Base-by-base conservation (phyloP, 257 asterid genomes). In the Ocimum tenuiflorum region DNA sequence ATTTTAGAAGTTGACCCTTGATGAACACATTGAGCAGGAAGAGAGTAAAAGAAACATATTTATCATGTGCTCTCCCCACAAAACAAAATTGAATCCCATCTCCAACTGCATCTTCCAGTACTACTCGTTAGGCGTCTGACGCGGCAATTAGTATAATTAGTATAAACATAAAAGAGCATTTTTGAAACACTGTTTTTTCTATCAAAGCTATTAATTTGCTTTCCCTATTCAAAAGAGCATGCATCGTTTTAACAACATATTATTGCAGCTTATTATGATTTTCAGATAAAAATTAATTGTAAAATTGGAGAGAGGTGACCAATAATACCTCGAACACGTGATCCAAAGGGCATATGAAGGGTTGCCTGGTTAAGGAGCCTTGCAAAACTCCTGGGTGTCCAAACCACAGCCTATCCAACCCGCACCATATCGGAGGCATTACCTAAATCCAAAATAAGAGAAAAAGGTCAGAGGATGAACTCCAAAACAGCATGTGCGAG, bases 361-460 rank as follows among this genome's bases (percentile, higher is more conserved):
- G 99, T 74, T 80, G 99, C 76, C 91, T 86, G 6, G 99, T 94
- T 85, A 94, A 64, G 68, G 88, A 71, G 50, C 96, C 97, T 29
- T 0, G 61, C 79, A 94, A 61, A 63, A 85, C 55, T 66, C 99
- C 99, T 19, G 99, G 97, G 79, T 94, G 99, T 71, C 95, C 95
- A 76, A 94, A 94, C 99, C 99, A 94, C 70, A 94, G 84, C 78
- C 97, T 86, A 81, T 94, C 99, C 85, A 94, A 82, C 92, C 99
- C 88, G 96, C 99, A 94, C 99, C 99, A 94, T 65, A 90, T 82
- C 52, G 99, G 95, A 80, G 99, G 99, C 95, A 94, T 86, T 62
- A 94, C 99, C 99, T 94, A 85, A 79, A 86, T 79, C 78, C 96
- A 94, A 86, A 80, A 81, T 57, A 74, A 82, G 67, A 74, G 77